A percentile compares a stretch with the other conserved stretches of the same genome.
These are phyloP conservation scores for Fusarium albosuccineum DNA, from an alignment of 2,329 filamentous ascomycete genomes.

Conservation along the genomic window DNA sequence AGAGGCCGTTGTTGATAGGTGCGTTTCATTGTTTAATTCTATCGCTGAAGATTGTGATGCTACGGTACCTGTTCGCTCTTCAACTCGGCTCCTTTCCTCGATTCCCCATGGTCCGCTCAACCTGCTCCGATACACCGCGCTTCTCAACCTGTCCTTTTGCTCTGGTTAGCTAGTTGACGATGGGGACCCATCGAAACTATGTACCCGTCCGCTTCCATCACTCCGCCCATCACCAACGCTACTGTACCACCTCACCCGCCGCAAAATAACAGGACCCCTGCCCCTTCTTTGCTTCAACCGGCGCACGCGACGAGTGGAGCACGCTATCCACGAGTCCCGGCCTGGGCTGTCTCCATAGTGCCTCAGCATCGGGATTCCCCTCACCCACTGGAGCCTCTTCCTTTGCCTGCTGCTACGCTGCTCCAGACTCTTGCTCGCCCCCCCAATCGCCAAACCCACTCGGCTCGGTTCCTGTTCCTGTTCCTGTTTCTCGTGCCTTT, in stretches of 20 bases:
- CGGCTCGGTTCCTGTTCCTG: constrained; percentile 18
- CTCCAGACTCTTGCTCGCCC: constrained; percentile 29
- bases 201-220: background rate
- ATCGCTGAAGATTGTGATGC: constrained; percentile 33
- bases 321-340: constrained; percentile 29
- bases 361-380: constrained; percentile 36
- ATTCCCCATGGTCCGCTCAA: constrained; percentile 10
- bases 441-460: constrained; percentile 2
- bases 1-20: constrained; percentile 37
- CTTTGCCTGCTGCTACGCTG: background rate
- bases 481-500: constrained; percentile 23
- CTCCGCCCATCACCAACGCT: constrained; percentile 12
- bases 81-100: constrained; percentile 6
- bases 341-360: constrained; percentile 34
- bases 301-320: constrained; percentile 45
- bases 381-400: constrained; percentile 8
- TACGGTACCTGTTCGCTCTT: constrained; percentile 19
- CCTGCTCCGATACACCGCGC: constrained; percentile 15
- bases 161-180: background rate
- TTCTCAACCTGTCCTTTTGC: background rate
- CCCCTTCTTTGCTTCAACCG: constrained; percentile 27
- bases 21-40: constrained; percentile 16
- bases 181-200: constrained; percentile 15
- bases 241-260: constrained; percentile 2
- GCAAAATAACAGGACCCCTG: constrained; percentile 27